These are phyloP conservation scores for Thuja plicata DNA, from an alignment of 83 land plant genomes.

Conservation along the genomic window DNA sequence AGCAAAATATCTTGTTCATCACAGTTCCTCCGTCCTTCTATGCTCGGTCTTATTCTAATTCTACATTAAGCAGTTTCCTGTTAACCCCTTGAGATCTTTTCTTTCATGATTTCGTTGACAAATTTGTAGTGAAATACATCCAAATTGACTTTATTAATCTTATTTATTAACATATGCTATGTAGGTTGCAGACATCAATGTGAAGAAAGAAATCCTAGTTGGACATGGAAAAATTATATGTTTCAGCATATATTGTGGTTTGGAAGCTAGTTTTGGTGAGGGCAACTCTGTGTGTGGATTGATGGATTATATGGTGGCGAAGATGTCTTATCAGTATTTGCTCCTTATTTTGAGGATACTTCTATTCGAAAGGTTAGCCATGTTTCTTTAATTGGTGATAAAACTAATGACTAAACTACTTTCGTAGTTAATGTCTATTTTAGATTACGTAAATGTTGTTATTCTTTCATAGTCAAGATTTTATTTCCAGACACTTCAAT, in stretches of 20 bases:
- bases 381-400: neutral
- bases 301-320: constrained; percentile 75
- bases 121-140: neutral
- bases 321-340: constrained; percentile 59
- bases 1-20: too few relatives aligned
- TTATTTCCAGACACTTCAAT: neutral
- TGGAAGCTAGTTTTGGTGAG: constrained; percentile 69
- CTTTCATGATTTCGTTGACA: neutral
- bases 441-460: neutral
- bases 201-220: constrained; percentile 87
- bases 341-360: constrained; percentile 79
- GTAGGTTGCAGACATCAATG: constrained; percentile 84
- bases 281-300: constrained; percentile 88
- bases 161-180: neutral
- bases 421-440: neutral
- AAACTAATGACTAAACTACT: neutral
- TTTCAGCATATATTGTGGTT: constrained; percentile 87
- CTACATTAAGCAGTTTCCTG: neutral
- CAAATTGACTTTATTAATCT: neutral
- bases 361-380: constrained; percentile 65
- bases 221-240: constrained; percentile 89
- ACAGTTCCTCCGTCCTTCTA: neutral
- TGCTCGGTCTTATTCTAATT: neutral
- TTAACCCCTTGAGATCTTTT: neutral
- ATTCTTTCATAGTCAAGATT: neutral